Evolutionary conservation across 2,329 filamentous ascomycete genomes (phyloP).

Genomic region (Beauveria sp.): DNA sequence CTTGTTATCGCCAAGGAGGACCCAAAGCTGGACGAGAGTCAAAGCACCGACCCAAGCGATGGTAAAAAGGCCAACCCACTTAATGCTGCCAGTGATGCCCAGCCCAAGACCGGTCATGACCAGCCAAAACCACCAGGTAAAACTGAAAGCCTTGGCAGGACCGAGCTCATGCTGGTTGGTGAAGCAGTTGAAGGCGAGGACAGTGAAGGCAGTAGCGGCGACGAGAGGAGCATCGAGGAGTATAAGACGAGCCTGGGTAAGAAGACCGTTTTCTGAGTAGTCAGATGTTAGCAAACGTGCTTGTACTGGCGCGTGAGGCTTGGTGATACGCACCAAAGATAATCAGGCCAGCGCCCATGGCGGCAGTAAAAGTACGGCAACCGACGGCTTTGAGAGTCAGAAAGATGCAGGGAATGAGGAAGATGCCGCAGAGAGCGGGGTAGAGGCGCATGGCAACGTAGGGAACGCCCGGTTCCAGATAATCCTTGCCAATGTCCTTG

Average conservation of each 20-base stretch:
- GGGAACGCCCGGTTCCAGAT: constrained; percentile 85
- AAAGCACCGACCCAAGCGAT: constrained; percentile 95
- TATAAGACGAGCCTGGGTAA: constrained; percentile 92
- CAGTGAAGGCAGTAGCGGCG: constrained; percentile 86
- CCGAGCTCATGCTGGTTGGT: constrained; percentile 95
- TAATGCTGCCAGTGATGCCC: constrained; percentile 87
- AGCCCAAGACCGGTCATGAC: constrained; percentile 76
- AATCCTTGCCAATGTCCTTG: constrained; percentile 99
- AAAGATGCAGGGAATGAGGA: constrained; percentile 88
- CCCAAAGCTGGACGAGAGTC: constrained; percentile 89
- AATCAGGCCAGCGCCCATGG: constrained; percentile 75
- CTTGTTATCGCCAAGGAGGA: constrained; percentile 80
- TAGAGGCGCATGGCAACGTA: constrained; percentile 97
- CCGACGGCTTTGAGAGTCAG: constrained; percentile 85
- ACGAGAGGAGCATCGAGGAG: constrained; percentile 92
- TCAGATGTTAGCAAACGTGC: constrained; percentile 20
- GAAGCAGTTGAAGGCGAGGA: constrained; percentile 84
- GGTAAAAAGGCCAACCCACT: constrained; percentile 98
- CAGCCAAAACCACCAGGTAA: constrained; percentile 98
- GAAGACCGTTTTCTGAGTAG: constrained; percentile 77
- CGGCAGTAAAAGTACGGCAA: constrained; percentile 78
- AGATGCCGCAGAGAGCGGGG: constrained; percentile 79
- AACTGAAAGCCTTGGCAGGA: constrained; percentile 76
- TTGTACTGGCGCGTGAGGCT: background rate
- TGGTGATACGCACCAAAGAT: constrained; percentile 69